Base-by-base conservation (phyloP, 1,284 basidiomycete genomes). In the Limonomyces culmigenus region DNA sequence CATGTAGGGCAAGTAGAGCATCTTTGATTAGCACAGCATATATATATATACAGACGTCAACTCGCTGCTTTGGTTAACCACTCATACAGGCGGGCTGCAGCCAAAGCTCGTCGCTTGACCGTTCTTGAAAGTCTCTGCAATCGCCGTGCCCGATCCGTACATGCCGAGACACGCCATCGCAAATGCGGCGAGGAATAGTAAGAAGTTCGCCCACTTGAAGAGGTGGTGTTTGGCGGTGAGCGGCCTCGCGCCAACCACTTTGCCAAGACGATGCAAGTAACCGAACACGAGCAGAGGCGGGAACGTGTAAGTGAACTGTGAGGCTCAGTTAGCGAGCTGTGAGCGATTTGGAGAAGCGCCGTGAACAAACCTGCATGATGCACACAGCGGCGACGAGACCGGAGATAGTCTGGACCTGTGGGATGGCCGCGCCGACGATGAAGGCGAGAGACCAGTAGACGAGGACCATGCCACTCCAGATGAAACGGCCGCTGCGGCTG, bases 351-450 rank as follows among this genome's bases (percentile, higher is more conserved):
- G n/a, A n/a, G n/a, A n/a, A n/a, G n/a, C n/a, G n/a, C n/a, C n/a
- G n/a, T n/a, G n/a, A n/a, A n/a, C n/a, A n/a, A n/a, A n/a, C n/a
- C n/a, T 60, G 57, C 47, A 60, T 50, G 45, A 63, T 60, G 41
- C 52, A 56, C 18, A 59, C 41, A 10, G 58, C 57, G 3, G 56
- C 60, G 37, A 63, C 56, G 29, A 63, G 45, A 11, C 57, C 59
- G 19, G 55, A 52, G 23, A 64, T 50, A 15, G 57, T 56, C 34
- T 54, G 53, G 36, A 65, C 54, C 39, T 60, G 54, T 1, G 61
- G 60, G 34, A 78, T 63, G 2, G 74, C 67, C 12, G 67, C 66
- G 13, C 63, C 74, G 36, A 80, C 56, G 29, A 72, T 46, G 47
- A 70, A 79, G 1, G 75, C 72, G 32, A 68, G 47, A 1, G 63